Evolutionary conservation across 306 rosid genomes (phyloP), one percentile per base, ranked within the genome.

Genomic region (Prunus fruticosa): DNA sequence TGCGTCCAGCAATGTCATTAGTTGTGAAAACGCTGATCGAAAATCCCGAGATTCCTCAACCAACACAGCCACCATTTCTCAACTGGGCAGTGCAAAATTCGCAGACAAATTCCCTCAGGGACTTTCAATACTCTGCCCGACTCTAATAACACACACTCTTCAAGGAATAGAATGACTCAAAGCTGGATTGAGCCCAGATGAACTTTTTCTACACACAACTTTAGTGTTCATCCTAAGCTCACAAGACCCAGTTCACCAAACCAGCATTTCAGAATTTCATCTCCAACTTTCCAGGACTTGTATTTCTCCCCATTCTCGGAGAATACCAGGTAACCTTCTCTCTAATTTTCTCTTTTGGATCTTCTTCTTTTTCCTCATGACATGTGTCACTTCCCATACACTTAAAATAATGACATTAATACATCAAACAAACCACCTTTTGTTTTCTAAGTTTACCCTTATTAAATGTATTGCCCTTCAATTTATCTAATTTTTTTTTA

Each of bases 41-140:
- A 52, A 81, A 78, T 60, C 57, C 65, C 11, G 84, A 84, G 72
- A 66, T 84, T 73, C 75, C 84, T 73, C 81, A 32, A 81, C 90
- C 90, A n/a, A 76, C 82, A 56, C 90, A 84, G 20, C 90, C 88
- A 2, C 90, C 88, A 4, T 84, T 79, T 79, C 84, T 86, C 13
- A 74, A 79, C 65, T 38, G 5, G 23, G 61, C 8, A 79, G 74
- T 60, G 66, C 47, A 53, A 80, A 73, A 34, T 46, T 72, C 15
- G 51, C 57, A 32, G 30, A 2, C 62, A 3, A 6, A 46, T n/a
- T 57, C 61, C 67, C 5, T 77, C 74, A 1, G 68, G 49, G 19
- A 63, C n/a, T 41, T 43, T 25, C 60, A 28, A 20, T 16, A 74
- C 84, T 43, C 50, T 5, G 45, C 78, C 47, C 2, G 57, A 64